Evolutionary conservation across 371 early-diverging fungal genomes (phyloP), one percentile per base, ranked within the genome.

Genomic region (Basidiobolus heterosporus): DNA sequence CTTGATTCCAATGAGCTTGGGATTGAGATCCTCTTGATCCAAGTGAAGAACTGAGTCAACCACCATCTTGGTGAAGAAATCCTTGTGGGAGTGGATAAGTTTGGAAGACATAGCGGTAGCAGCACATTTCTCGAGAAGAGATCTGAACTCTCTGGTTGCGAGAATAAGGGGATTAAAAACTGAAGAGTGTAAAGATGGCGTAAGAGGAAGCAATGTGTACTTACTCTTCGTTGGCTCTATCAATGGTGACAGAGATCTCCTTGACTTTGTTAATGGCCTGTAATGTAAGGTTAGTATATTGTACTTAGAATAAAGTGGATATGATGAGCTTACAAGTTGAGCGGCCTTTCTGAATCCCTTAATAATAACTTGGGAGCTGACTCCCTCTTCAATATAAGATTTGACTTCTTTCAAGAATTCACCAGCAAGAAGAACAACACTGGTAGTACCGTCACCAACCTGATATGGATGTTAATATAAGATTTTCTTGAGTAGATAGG

Each of bases 391-490:
- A 51, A 98, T 78, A 51, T 88, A 83, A 49, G 79, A 72, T 56
- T 92, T 94, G 43, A 97, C 79, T 56, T 90, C 87, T 59, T 87
- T 85, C 54, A 99, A 72, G 16, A 99, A 78, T 66, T 98, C 98
- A 46, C 90, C 91, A 36, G 99, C 94, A 35, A 99, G 74, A 24
- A 99, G 71, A 13, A 98, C 96, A 11, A 99, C 99, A 69, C 91
- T 91, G 11, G 99, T 99, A 21, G 99, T 99, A 52, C 99, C 99
- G 65, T 99, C 99, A 49, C 99, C 99, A 36, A 83, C 87, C 79
- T 81, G 45, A 14, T 11, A 15, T 20, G n/a, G 9, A 30, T 13
- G 15, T 48, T 18, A 36, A 17, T 40, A n/a, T n/a, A n/a, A 20
- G 9, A 23, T 36, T 53, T 19, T 37, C 43, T 21, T 51, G 20